A percentile compares a stretch with the other conserved stretches of the same genome.
These are phyloP conservation scores for Venturia asperata DNA, from an alignment of 2,329 filamentous ascomycete species.

Conservation along the genomic window DNA sequence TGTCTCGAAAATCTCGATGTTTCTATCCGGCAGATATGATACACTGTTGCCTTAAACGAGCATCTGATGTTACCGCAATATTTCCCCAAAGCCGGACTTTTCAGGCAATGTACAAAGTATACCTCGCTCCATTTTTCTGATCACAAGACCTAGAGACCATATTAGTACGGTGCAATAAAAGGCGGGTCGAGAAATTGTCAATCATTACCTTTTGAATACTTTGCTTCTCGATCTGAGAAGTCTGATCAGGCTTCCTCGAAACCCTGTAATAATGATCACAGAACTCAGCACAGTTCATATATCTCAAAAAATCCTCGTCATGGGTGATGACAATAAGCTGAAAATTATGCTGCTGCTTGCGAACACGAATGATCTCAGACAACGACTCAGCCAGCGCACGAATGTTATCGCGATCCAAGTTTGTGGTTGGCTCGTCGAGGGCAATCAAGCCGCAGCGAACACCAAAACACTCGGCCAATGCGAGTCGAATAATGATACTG, in stretches of 20 bases:
- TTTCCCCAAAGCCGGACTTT: background rate
- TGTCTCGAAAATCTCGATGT: background rate
- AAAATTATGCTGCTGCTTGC: conserved; percentile 85
- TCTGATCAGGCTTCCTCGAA: conserved; percentile 72
- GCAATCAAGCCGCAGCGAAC: conserved; percentile 94
- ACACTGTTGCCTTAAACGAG: background rate
- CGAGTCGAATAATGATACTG: conserved; percentile 93
- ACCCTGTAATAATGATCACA: conserved; percentile 89
- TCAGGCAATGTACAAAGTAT: background rate
- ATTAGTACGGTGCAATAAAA: background rate
- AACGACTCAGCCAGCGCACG: conserved; percentile 76
- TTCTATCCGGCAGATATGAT: background rate
- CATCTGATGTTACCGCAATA: background rate
- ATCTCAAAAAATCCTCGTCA: conserved; percentile 88
- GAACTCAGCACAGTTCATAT: conserved; percentile 93
- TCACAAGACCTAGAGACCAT: background rate
- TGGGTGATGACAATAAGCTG: conserved; percentile 98
- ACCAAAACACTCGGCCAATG: conserved; percentile 92
- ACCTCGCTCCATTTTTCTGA: background rate
- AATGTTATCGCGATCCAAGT: conserved; percentile 93
- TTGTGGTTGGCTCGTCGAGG: conserved; percentile 95
- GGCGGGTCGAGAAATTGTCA: background rate
- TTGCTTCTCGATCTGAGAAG: conserved; percentile 71
- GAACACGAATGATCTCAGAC: conserved; percentile 76
- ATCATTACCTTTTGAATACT: conserved; percentile 29